Base-by-base conservation (phyloP, 768 basidiomycete genomes). In the Exsudoporus frostii region DNA sequence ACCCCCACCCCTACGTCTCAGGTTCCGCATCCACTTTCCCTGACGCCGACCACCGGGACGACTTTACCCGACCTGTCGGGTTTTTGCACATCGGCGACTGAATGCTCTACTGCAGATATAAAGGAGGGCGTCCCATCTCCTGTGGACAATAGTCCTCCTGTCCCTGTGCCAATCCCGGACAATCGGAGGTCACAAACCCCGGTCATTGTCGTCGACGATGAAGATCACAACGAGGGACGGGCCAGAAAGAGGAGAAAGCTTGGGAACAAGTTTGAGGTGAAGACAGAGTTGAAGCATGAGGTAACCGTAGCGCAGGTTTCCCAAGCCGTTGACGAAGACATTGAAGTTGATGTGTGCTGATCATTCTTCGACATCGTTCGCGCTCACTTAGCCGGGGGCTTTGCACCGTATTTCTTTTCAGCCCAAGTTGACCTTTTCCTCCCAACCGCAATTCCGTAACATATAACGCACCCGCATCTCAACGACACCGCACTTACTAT, bases 151-250 rank as follows among this genome's bases (percentile, higher is more conserved):
- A 59, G 54, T 24, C 59, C 71, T 7, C 63, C 71, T 13, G 66
- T 67, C 0, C 69, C 73, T 49, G 70, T 69, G 6, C 71, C 73
- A 59, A 65, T 72, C 59, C 53, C 22, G 37, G 58, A 34, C 48
- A 37, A 33, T 15, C 43, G 25, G 45, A 66, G 63, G 36, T 73
- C 58, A 53, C 76, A 17, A 74, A 76, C 17, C 77, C 80, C 84
- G n/a, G 79, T 84, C 32, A 73, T 87, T 38, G 71, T 84, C 41
- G 74, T 84, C 30, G 85, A 72, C 34, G 73, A 87, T n/a, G 85
- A 86, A 49, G 79, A 79, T 24, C 56, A 60, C 32, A 77, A 79
- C 36, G 76, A 81, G 41, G 77, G 74, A 33, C 83, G 84, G 40
- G 76, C 71, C 27, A 65, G 72, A 48, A 89, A 87, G 71, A 79